These are phyloP conservation scores for Penicillium roqueforti DNA, from an alignment of 495 filamentous ascomycete species.

Conservation along the genomic window DNA sequence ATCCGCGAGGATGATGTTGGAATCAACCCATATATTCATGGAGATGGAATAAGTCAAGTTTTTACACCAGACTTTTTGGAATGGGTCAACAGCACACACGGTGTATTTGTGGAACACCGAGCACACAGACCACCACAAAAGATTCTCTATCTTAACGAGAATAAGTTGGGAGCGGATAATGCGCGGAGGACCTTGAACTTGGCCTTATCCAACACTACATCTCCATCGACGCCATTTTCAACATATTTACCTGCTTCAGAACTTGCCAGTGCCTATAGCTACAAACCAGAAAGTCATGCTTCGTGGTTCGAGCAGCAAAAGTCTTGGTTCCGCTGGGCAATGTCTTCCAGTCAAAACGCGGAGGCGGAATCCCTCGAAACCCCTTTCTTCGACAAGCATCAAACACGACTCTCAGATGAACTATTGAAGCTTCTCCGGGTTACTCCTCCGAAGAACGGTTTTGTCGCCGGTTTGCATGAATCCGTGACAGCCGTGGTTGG, in stretches of 20 bases:
- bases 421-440: constrained; percentile 35
- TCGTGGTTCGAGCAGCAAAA: constrained; percentile 35
- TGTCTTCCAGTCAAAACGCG: constrained; percentile 21
- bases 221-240: constrained; percentile 28
- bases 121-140: constrained; percentile 16
- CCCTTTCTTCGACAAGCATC: constrained; percentile 33
- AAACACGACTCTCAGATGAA: constrained; percentile 32
- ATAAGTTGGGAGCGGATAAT: constrained; percentile 30
- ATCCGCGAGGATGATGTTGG: constrained; percentile 31
- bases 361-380: constrained; percentile 10
- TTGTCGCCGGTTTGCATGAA: constrained; percentile 21
- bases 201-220: constrained; percentile 21
- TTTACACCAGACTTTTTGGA: constrained; percentile 29
- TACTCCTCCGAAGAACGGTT: background rate
- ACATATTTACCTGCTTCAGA: constrained; percentile 35
- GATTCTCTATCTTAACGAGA: constrained; percentile 34
- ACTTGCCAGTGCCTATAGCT: constrained; percentile 17
- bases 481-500: constrained; percentile 39
- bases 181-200: constrained; percentile 37
- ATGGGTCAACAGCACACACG: constrained; percentile 32
- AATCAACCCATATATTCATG: constrained; percentile 14
- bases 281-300: constrained; percentile 18
- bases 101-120: constrained; percentile 24
- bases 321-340: constrained; percentile 41
- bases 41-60: constrained; percentile 6